Evolutionary conservation across 768 basidiomycete genomes (phyloP).

Genomic region (Collybia nuda): DNA sequence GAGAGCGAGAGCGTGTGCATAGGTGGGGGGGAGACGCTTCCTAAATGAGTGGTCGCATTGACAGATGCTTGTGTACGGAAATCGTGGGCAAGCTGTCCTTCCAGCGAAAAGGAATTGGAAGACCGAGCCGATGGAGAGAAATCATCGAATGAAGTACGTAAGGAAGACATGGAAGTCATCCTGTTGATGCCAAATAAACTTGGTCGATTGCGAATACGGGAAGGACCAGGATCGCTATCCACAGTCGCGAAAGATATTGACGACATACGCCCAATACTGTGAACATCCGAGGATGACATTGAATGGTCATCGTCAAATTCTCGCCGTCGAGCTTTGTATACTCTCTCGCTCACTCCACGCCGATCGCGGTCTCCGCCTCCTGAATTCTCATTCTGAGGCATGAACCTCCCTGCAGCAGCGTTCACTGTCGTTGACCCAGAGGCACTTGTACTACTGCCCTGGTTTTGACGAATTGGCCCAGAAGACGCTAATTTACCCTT

Average conservation of each 20-base stretch:
- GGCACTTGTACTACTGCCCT: conserved; percentile 37
- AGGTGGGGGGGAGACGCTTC: conserved; percentile 74
- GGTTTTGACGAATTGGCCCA: conserved; percentile 64
- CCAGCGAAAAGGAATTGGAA: conserved; percentile 77
- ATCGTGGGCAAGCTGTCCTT: conserved; percentile 74
- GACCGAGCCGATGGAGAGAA: conserved; percentile 73
- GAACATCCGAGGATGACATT: conserved; percentile 86
- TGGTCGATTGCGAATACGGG: conserved; percentile 61
- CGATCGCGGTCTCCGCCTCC: conserved; percentile 39
- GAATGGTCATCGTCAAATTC: conserved; percentile 92
- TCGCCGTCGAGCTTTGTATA: conserved; percentile 76
- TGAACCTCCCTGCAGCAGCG: conserved; percentile 63
- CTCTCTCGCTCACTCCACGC: conserved; percentile 58
- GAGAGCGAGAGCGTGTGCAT: conserved; percentile 74
- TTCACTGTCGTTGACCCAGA: conserved; percentile 49
- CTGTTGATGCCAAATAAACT: conserved; percentile 67
- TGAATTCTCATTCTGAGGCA: conserved; percentile 26
- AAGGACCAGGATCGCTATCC: conserved; percentile 84
- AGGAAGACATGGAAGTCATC: conserved; percentile 74
- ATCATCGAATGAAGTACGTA: conserved; percentile 74
- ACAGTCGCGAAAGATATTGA: conserved; percentile 81
- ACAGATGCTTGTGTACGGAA: conserved; percentile 73
- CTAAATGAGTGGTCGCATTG: conserved; percentile 56
- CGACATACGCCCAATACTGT: conserved; percentile 72
- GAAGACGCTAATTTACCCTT: conserved; percentile 57